Evolutionary conservation across 805 yeast genomes (phyloP).

Genomic region (Brettanomyces sp.): DNA sequence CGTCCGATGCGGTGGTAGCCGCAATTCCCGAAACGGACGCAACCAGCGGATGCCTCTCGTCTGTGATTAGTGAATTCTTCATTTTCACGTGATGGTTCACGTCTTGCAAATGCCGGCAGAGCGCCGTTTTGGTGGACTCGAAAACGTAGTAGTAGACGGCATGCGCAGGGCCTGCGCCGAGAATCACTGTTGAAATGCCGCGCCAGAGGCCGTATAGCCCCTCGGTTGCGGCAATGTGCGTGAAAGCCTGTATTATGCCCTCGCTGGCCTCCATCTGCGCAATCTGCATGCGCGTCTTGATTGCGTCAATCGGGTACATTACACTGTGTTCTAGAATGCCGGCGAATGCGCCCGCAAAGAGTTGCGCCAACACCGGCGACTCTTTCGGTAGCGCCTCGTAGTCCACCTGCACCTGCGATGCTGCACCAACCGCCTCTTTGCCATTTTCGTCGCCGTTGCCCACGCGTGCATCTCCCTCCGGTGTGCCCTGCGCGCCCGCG

Average conservation of each 20-base stretch:
- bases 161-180: conserved; percentile 99
- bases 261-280: conserved; percentile 18
- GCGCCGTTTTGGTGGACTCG: conserved; percentile 62
- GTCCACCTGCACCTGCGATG: conserved; percentile 40
- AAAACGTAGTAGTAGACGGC: conserved; percentile 94
- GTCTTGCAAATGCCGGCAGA: conserved; percentile 23
- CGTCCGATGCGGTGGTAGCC: conserved; percentile 90
- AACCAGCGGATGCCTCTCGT: conserved; percentile 67
- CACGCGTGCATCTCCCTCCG: too few species aligned
- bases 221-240: conserved; percentile 74
- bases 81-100: conserved; percentile 4
- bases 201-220: conserved; percentile 88
- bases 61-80: conserved; percentile 34
- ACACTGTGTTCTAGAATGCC: conserved; percentile 98
- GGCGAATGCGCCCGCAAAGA: conserved; percentile 95
- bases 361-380: conserved; percentile 74
- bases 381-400: conserved; percentile 87
- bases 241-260: conserved; percentile 56
- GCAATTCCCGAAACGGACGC: conserved; percentile 85
- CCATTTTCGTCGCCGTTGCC: background rate
- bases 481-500: too few species aligned
- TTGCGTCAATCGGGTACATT: conserved; percentile 94
- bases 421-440: background rate
- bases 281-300: conserved; percentile 91
- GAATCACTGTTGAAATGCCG: conserved; percentile 82